Evolutionary conservation across 2,329 filamentous ascomycete genomes (phyloP), one percentile per base, ranked within the genome.

Genomic region (Fonsecaea multimorphosa): DNA sequence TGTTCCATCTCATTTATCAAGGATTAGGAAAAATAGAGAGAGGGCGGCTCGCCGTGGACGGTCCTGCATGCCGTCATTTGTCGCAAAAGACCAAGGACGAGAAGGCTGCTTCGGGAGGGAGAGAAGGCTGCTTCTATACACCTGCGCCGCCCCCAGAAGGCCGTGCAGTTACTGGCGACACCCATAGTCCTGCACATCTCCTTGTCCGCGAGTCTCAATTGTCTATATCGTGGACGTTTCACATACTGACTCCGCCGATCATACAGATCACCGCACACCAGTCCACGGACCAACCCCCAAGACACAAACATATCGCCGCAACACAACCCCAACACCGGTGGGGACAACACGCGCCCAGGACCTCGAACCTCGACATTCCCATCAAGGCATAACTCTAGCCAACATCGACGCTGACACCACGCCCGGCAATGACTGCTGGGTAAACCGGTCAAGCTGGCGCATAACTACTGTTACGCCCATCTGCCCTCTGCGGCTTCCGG

Each of bases 361-460:
- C 9, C 22, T 49, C 2, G 44, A 49, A 9, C 24, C 19, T 9
- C 19, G 19, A 4, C 19, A 3, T 24, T 49, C 4, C 8, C 19
- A 49, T 8, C 44, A 22, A 44, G 44, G 44, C 19, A 12, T 19
- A 24, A 24, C 22, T 44, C 40, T 9, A 5, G 11, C 44, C 19
- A 19, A 22, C 44, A 27, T 32, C 19, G 38, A 19, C 57, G 16
- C 40, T 8, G 44, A 49, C 56, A 27, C 34, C 19, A 19, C 57
- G 9, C 40, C 31, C 7, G 61, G 57, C 56, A 44, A 63, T 61
- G 60, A 63, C n/a, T 24, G 12, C 57, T 29, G 56, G 34, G 40
- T 56, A 55, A 65, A 55, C 40, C 11, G 31, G 60, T 66, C 69
- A 71, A 71, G 54, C 64, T 71, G 69, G 69, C 69, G 63, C 60